A percentile compares a stretch with the other conserved stretches of the same genome.
phyloP scores from a whole-genome alignment of 345 rosid genomes.

The Linum lewisii region DNA sequence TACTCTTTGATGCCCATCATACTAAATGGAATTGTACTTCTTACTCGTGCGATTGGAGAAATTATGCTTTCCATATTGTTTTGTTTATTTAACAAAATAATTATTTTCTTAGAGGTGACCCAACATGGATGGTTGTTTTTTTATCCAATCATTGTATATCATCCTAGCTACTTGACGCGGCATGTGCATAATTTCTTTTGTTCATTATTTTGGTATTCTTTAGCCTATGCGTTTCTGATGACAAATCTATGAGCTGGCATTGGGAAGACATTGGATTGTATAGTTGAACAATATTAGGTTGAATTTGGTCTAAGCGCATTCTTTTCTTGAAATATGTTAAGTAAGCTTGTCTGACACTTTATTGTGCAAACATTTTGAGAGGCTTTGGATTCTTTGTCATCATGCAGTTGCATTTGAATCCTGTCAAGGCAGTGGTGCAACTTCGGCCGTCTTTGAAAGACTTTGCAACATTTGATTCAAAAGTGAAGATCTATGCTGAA shows the following conservation, averaged over 20 bases:
- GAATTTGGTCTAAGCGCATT: neutral
- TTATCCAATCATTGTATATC: too few relatives aligned
- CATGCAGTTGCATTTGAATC: conserved; percentile 83
- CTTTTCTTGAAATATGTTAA: neutral
- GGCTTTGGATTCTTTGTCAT: conserved; percentile 12
- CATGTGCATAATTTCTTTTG: too few relatives aligned
- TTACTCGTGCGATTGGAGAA: too few relatives aligned
- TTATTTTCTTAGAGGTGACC: too few relatives aligned
- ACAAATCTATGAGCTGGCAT: neutral
- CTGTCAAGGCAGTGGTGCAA: conserved; percentile 75
- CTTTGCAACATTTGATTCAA: conserved; percentile 26
- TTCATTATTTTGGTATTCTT: too few relatives aligned
- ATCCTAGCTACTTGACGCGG: too few relatives aligned
- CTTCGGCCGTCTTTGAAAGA: conserved; percentile 62
- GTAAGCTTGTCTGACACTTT: too few relatives aligned
- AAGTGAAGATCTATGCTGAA: conserved; percentile 30
- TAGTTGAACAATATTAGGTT: too few relatives aligned
- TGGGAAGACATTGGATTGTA: neutral
- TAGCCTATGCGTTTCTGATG: neutral
- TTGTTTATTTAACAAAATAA: too few relatives aligned
- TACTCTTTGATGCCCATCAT: neutral
- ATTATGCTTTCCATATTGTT: too few relatives aligned
- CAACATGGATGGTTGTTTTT: too few relatives aligned
- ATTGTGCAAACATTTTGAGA: neutral
- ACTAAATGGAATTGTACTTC: neutral